Conservation (phyloP, 306 rosid species). For the cucumber (Cucumis sativus) region DNA sequence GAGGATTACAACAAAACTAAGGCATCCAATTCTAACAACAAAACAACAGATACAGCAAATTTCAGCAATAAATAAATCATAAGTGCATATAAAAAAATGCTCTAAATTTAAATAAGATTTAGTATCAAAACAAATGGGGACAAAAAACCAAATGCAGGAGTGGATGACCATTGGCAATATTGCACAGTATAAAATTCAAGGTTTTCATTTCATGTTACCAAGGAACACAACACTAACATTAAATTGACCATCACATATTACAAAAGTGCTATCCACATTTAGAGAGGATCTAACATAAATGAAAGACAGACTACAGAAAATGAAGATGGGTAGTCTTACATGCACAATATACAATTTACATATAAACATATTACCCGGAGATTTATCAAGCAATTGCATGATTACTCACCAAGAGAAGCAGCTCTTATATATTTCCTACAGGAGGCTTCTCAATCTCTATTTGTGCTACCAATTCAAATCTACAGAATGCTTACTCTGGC, state of each 20-base stretch:
- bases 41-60: neutral
- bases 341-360: neutral
- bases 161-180: neutral
- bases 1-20: neutral
- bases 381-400: conserved; percentile 9
- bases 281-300: neutral
- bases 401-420: conserved; percentile 61
- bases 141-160: neutral
- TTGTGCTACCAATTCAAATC: conserved; percentile 31
- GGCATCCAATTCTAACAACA: neutral
- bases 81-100: neutral
- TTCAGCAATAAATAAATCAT: neutral
- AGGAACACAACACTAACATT: neutral
- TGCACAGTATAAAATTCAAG: neutral
- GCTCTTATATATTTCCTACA: conserved; percentile 54
- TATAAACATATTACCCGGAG: conserved; percentile 7
- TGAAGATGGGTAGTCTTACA: neutral
- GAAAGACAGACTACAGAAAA: neutral
- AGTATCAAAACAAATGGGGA: neutral
- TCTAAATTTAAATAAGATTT: neutral
- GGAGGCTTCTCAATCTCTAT: conserved; percentile 51
- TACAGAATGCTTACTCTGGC: conserved; percentile 49
- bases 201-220: neutral
- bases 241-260: neutral
- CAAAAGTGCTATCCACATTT: neutral